These are phyloP conservation scores for Myriosclerotinia duriaeana DNA, from an alignment of 2,329 filamentous ascomycete species.

Conservation along the genomic window DNA sequence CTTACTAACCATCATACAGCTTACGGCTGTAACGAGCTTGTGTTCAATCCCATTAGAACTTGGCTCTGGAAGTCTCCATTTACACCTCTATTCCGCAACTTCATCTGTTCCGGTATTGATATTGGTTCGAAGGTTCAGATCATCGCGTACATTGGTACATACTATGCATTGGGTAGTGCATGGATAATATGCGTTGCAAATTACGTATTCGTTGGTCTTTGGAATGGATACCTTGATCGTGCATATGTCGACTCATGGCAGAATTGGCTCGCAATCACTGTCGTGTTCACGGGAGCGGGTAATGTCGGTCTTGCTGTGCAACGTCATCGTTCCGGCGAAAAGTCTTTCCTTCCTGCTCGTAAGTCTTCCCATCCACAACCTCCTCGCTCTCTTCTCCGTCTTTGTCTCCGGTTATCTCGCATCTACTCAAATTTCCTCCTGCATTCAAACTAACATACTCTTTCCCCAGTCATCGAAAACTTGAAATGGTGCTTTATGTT, in stretches of 20 bases:
- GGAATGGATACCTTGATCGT: constrained; percentile 63
- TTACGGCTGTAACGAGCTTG: constrained; percentile 67
- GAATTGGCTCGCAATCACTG: constrained; percentile 61
- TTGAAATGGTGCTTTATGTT: constrained; percentile 24
- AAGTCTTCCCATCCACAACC: neutral
- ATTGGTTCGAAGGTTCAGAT: constrained; percentile 69
- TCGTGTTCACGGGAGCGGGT: constrained; percentile 59
- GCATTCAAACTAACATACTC: neutral
- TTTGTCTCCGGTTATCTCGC: neutral
- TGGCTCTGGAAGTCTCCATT: constrained; percentile 64
- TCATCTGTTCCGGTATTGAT: constrained; percentile 60
- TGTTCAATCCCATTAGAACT: constrained; percentile 64
- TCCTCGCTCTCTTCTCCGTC: neutral
- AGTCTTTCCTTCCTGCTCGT: constrained; percentile 50
- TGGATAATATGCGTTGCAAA: constrained; percentile 65
- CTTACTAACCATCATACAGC: constrained; percentile 40
- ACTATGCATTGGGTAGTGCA: constrained; percentile 64
- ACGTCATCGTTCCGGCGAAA: constrained; percentile 60
- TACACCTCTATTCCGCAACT: constrained; percentile 61
- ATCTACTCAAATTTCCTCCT: neutral
- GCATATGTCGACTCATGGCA: constrained; percentile 67
- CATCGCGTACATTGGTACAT: constrained; percentile 62
- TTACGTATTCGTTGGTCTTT: constrained; percentile 71
- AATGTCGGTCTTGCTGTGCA: constrained; percentile 55
- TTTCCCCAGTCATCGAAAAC: constrained; percentile 19